Evolutionary conservation across 768 basidiomycete species (phyloP).

Genomic region (Tricholoma flavovirens): DNA sequence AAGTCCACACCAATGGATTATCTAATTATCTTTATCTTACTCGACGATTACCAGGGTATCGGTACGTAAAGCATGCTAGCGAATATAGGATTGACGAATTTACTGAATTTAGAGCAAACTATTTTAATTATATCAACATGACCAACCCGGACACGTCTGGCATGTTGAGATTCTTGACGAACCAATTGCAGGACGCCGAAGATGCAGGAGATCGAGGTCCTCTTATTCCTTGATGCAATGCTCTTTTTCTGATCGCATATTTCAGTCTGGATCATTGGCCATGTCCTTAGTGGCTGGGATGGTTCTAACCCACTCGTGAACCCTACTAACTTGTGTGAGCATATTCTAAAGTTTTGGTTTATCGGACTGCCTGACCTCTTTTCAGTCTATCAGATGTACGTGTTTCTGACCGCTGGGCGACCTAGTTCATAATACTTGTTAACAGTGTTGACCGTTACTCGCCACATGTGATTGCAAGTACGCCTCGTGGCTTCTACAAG

Average conservation of each 20-base stretch:
- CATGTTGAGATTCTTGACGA: slow-evolving; percentile 72
- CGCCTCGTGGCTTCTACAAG: slow-evolving; percentile 18
- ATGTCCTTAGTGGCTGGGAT: slow-evolving; percentile 64
- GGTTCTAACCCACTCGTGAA: slow-evolving; percentile 57
- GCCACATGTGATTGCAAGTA: slow-evolving; percentile 72
- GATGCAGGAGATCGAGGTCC: slow-evolving; percentile 66
- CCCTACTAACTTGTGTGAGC: slow-evolving; percentile 67
- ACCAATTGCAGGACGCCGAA: slow-evolving; percentile 74
- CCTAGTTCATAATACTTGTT: not conserved
- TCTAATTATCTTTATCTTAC: slow-evolving; percentile 3
- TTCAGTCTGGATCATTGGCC: slow-evolving; percentile 48
- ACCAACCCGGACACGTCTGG: slow-evolving; percentile 65
- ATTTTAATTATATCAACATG: slow-evolving; percentile 75
- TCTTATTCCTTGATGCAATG: not conserved
- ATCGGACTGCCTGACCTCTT: not conserved
- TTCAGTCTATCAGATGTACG: slow-evolving; percentile 36
- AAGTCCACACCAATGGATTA: slow-evolving; percentile 20
- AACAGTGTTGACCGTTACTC: slow-evolving; percentile 69
- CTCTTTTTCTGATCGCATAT: not conserved
- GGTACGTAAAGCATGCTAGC: slow-evolving; percentile 17
- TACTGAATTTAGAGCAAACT: slow-evolving; percentile 45
- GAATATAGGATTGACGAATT: not conserved
- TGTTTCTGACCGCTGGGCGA: slow-evolving; percentile 6
- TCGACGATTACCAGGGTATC: slow-evolving; percentile 26
- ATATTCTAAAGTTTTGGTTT: not conserved